Evolutionary conservation across 1,284 basidiomycete genomes (phyloP).

Genomic region (Waitea zeae): DNA sequence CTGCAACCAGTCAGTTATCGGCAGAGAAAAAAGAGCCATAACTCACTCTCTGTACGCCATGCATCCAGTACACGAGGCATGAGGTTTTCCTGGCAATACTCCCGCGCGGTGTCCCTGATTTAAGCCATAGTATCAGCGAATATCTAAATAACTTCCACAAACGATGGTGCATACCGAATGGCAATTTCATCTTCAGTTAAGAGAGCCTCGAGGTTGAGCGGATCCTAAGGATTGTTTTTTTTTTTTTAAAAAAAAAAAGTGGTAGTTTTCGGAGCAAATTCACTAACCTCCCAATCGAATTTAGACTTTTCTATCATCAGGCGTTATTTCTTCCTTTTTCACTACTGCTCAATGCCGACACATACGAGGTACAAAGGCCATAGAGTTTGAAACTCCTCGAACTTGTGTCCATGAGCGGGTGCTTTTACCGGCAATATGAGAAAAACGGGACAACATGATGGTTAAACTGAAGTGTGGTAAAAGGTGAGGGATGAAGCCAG

Average conservation of each 20-base stretch:
- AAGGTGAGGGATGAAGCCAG: too few species aligned
- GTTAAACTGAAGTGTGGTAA: too few species aligned
- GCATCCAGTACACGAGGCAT: conserved; percentile 74
- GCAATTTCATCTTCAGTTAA: conserved; percentile 85
- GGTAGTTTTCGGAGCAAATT: neutral
- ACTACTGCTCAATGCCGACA: too few species aligned
- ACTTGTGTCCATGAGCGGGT: too few species aligned
- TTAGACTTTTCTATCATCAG: conserved; percentile 33
- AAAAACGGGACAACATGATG: too few species aligned
- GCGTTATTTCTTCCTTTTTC: too few species aligned
- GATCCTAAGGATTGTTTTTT: conserved; percentile 34
- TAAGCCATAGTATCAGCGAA: conserved; percentile 1
- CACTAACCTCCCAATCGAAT: conserved; percentile 52
- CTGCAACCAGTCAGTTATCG: too few species aligned
- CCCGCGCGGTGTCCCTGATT: conserved; percentile 61
- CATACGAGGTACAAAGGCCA: too few species aligned
- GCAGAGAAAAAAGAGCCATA: too few species aligned
- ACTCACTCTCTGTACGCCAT: conserved; percentile 81
- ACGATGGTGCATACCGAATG: conserved; percentile 74
- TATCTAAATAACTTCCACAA: conserved; percentile 11
- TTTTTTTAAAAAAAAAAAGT: neutral
- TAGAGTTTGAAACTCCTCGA: too few species aligned
- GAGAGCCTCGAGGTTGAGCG: conserved; percentile 56
- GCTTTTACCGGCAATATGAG: too few species aligned
- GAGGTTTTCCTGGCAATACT: conserved; percentile 79